Conservation (phyloP, 768 basidiomycete species). For the Kwoniella dejecticola region DNA sequence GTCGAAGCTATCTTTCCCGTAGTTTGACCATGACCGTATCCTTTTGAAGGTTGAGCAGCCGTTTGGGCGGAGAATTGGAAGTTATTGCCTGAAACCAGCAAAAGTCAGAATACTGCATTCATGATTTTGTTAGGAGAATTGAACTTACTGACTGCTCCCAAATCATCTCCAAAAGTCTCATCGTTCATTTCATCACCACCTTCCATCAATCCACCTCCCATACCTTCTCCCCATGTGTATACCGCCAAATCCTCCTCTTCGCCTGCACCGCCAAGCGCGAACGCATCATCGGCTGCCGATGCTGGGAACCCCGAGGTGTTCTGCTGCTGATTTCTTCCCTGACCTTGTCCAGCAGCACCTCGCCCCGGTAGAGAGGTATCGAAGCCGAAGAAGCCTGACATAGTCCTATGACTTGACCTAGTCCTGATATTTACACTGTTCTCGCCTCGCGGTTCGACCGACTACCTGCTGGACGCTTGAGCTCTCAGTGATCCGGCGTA, state of each 20-base stretch:
- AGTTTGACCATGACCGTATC: constrained; percentile 10
- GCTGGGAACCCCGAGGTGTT: constrained; percentile 26
- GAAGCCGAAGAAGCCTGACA: constrained; percentile 56
- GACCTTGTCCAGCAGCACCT: constrained; percentile 11
- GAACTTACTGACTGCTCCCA: constrained; percentile 70
- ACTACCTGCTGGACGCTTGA: too few relatives aligned
- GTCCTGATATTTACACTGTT: background rate
- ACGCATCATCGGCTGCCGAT: constrained; percentile 23
- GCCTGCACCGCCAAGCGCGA: constrained; percentile 31
- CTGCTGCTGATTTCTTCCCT: constrained; percentile 6
- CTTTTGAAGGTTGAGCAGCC: constrained; percentile 18
- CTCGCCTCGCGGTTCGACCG: too few relatives aligned
- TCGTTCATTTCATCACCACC: constrained; percentile 92
- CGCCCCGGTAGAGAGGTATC: constrained; percentile 51
- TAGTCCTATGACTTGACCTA: constrained; percentile 8
- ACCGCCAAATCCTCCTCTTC: constrained; percentile 78
- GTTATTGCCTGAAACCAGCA: constrained; percentile 36
- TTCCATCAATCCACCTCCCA: constrained; percentile 66
- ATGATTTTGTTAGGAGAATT: background rate
- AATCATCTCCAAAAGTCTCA: constrained; percentile 83
- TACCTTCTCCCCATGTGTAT: constrained; percentile 92
- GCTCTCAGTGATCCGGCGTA: too few relatives aligned
- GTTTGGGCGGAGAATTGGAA: constrained; percentile 51
- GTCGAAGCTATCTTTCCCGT: constrained; percentile 41
- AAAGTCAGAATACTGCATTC: background rate